Base-by-base conservation (phyloP, 2,329 filamentous ascomycete genomes). In the Metarhizium sp. region DNA sequence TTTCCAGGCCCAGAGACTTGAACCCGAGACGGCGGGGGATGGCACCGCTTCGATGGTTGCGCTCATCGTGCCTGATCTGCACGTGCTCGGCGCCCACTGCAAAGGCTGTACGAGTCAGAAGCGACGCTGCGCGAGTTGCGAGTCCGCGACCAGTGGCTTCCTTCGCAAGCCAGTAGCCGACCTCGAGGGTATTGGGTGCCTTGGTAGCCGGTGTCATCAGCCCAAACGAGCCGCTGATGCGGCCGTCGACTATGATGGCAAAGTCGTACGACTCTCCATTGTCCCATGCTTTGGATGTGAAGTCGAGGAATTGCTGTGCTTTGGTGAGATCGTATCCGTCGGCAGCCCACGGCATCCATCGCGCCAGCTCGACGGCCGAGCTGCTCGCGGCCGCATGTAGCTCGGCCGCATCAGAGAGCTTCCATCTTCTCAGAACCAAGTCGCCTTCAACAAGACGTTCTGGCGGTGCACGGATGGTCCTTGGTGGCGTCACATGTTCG, bases 111-210 rank as follows among this genome's bases (percentile, higher is more conserved):
- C 40, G 14, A 0, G 57, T 53, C 4, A 62, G 48, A 48, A 61
- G 14, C n/a, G 50, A 52, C 10, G 59, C 50, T 3, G 61, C 61
- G 29, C 47, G 55, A 0, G 54, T 59, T 13, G 61, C 61, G 54
- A 57, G 25, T 4, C 61, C 61, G 6, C 59, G 57, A 2, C 59
- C 59, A 2, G 59, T 62, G 45, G 43, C 52, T 20, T 48, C 20
- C 7, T 56, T 59, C 2, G 58, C 59, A 4, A 62, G 51, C 59
- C 61, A 62, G 57, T 61, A 62, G 16, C 61, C 59, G 14, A 61
- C 54, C 45, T 59, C 57, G 42, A 61, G 52, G 6, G 47, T 36
- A 16, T 29, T 30, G 4, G 36, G 49, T 29, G 48, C 48, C 25
- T 32, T 18, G 30, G 20, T 51, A 10, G 11, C 32, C 13, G 56